These are phyloP conservation scores for Mariannaea sp. DNA, from an alignment of 2,329 filamentous ascomycete genomes.

Conservation along the genomic window DNA sequence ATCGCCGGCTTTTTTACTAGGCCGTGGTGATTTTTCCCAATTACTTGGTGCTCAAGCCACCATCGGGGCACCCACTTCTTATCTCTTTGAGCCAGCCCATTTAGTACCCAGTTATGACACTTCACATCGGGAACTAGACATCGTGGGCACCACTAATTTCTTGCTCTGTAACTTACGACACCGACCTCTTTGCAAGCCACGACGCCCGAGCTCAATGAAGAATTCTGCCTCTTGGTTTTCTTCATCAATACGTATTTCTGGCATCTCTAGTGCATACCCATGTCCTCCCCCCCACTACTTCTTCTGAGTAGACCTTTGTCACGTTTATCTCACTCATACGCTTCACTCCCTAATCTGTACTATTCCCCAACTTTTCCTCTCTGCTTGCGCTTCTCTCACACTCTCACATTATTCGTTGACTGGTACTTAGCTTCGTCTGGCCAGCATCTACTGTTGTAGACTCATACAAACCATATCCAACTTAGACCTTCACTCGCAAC, in stretches of 20 bases:
- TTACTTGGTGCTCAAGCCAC: conserved; percentile 20
- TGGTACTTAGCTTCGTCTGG: conserved; percentile 22
- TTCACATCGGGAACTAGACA: background rate
- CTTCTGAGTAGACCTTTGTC: too few relatives aligned
- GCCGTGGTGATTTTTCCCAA: conserved; percentile 20
- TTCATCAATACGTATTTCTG: too few relatives aligned
- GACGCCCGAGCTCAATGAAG: background rate
- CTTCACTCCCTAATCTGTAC: too few relatives aligned
- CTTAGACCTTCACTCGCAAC: conserved; percentile 15
- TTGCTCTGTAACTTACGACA: background rate
- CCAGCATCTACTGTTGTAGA: conserved; percentile 19
- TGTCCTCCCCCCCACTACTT: too few relatives aligned
- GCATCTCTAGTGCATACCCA: too few relatives aligned
- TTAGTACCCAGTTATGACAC: conserved; percentile 6
- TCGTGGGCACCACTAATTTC: conserved; percentile 13
- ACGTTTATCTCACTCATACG: too few relatives aligned
- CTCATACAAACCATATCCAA: conserved; percentile 20
- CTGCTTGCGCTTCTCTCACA: conserved; percentile 16
- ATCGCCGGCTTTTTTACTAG: conserved; percentile 7
- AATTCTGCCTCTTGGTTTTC: background rate
- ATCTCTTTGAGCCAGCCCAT: conserved; percentile 23
- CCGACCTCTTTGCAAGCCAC: conserved; percentile 4
- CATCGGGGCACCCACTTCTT: conserved; percentile 20
- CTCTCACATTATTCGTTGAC: conserved; percentile 16
- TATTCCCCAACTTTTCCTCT: too few relatives aligned